Base-by-base conservation (phyloP, 2,329 filamentous ascomycete species). In the Scedosporium aurantiacum region DNA sequence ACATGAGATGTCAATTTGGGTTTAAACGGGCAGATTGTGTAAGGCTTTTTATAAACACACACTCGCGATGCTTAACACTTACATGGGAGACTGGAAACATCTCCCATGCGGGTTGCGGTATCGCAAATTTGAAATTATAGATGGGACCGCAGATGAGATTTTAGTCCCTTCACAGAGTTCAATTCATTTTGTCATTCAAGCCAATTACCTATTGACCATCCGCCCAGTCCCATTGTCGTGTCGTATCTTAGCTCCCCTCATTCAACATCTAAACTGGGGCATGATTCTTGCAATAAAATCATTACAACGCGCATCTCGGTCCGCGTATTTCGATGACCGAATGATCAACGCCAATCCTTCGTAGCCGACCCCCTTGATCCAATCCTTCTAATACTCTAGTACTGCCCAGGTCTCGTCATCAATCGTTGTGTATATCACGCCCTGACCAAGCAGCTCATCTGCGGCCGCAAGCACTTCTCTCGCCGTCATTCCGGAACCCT, bases 371-470 rank as follows among this genome's bases (percentile, higher is more conserved):
- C 4, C 18, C 23, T 25, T 6, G 41, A 23, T 40, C 25, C 57
- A 16, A 14, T 40, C 28, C n/a, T 10, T 57, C 65, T 72, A 86
- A 64, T 80, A 83, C 63, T 95, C 90, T 63, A 97, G 77, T 65
- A 96, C 78, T 52, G 91, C 90, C 87, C 90, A 97, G 0, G 93
- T 97, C 73, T 90, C 82, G 69, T 97, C 93, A 74, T 97, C 91
- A 5, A 96, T 82, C 8, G 95, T 99, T 28, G 91, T 90, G 75
- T 91, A 99, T 65, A 96, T 90, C 67, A 90, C 71, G 32, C 91
- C 90, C 61, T 83, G 75, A 2, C 79, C 79, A 52, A 91, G 74
- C 69, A 99, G 74, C 74, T 97, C 91, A 67, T 96, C 90, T 8
- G 89, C 85, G n/a, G 86, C 92, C 60, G 81, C 83, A 67, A 86